Evolutionary conservation across 768 basidiomycete genomes (phyloP).

Genomic region (Russula emetica): DNA sequence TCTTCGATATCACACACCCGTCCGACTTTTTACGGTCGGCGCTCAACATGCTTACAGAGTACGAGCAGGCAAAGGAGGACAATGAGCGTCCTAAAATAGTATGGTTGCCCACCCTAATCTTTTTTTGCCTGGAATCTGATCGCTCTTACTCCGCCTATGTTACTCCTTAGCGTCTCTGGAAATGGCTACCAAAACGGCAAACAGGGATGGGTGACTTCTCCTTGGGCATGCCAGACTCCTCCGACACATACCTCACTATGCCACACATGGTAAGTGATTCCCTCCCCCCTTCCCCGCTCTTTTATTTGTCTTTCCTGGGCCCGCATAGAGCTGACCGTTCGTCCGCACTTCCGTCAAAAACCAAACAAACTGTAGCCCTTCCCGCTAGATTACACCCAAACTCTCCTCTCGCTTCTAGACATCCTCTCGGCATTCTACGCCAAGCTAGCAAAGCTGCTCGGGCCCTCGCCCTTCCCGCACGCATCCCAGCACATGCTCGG

Average conservation of each 20-base stretch:
- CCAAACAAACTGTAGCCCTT: constrained; percentile 63
- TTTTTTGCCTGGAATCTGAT: background rate
- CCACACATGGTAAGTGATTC: constrained; percentile 64
- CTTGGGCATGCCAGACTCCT: constrained; percentile 56
- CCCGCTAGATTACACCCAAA: constrained; percentile 83
- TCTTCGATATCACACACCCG: constrained; percentile 77
- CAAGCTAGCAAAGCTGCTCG: constrained; percentile 78
- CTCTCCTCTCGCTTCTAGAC: constrained; percentile 81
- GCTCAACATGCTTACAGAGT: constrained; percentile 66
- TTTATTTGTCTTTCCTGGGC: constrained; percentile 1
- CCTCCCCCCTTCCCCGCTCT: no score
- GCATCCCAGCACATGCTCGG: constrained; percentile 71
- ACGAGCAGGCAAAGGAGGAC: constrained; percentile 74
- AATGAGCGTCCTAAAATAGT: constrained; percentile 73
- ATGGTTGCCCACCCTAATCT: constrained; percentile 15
- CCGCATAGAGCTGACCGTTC: background rate
- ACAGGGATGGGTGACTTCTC: constrained; percentile 56
- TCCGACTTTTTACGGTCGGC: constrained; percentile 76
- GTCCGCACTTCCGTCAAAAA: background rate
- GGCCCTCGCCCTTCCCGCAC: constrained; percentile 71
- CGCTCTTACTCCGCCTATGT: background rate
- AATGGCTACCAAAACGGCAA: constrained; percentile 53
- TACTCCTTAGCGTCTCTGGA: constrained; percentile 46
- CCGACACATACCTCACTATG: constrained; percentile 64
- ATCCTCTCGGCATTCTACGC: constrained; percentile 87